Evolutionary conservation across 768 basidiomycete species (phyloP), one percentile per base, ranked within the genome.

Genomic region (Amanita inopinata): DNA sequence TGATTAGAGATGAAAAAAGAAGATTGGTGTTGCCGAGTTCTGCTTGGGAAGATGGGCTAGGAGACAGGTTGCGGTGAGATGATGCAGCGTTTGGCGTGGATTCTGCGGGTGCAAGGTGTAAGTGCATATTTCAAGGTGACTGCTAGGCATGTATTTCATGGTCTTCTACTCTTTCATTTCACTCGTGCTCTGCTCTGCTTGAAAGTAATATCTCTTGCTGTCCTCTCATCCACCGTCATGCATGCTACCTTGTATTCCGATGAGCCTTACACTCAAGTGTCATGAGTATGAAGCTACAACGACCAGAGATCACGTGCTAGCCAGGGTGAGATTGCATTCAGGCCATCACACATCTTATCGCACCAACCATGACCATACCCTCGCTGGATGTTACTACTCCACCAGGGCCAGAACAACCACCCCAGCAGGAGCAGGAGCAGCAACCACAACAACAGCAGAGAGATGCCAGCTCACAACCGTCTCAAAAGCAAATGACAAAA

Each of bases 401-500:
- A 28, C n/a, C 27, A 28, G 27, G n/a, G 27, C 7, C 27, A 7
- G 27, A 7, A n/a, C 27, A 28, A n/a, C 7, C n/a, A n/a, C 7
- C 7, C 7, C 27, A 10, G 25, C 20, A 9, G 43, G 30, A 17
- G 14, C 24, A 12, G 15, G 4, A 32, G 20, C 40, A 12, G 12
- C 24, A 12, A 31, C 41, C 5, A 24, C 30, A 24, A 14, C 15
- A 31, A 25, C 3, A 24, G 6, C 43, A 35, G 23, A 44, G 27
- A 31, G 35, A 35, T 43, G 33, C 24, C 10, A 35, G 33, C 20
- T 28, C 27, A n/a, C 64, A 65, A 37, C 65, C 69, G 47, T 67
- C 76, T 9, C 81, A 84, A 55, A 83, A 84, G 53, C 70, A 73
- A 31, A 80, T 84, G 76, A 76, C 84, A 20, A 91, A 86, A 60